phyloP scores from a whole-genome alignment of 306 rosid genomes.

The Castanea crenata region DNA sequence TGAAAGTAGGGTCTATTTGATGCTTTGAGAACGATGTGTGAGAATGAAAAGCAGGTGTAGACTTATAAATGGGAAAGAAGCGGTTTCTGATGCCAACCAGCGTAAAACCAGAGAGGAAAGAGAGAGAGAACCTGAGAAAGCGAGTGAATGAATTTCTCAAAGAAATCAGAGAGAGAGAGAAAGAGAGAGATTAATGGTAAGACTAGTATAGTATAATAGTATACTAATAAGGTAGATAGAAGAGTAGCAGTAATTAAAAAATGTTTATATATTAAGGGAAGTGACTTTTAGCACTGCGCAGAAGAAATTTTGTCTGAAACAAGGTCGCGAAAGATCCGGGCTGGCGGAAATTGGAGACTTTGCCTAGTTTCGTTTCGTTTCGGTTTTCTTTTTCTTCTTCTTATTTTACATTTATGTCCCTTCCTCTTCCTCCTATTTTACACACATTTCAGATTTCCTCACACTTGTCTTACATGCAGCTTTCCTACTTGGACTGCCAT shows the following conservation, averaged over 20 bases:
- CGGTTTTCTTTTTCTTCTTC: background rate
- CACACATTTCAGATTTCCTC: background rate
- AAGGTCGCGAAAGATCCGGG: slow-evolving; percentile 88
- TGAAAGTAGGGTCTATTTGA: background rate
- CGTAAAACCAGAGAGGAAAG: slow-evolving; percentile 38
- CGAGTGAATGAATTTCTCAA: no score
- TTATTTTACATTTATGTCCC: background rate
- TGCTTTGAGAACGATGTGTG: background rate
- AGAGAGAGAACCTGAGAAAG: background rate
- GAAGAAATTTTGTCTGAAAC: slow-evolving; percentile 79
- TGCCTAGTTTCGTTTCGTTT: slow-evolving; percentile 41
- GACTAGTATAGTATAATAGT: no score
- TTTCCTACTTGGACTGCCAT: slow-evolving; percentile 5
- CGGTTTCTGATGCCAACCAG: slow-evolving; percentile 52
- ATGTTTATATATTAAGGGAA: slow-evolving; percentile 8
- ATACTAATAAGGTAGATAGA: background rate
- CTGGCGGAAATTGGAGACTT: slow-evolving; percentile 45
- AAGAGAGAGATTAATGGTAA: background rate
- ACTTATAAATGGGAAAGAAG: slow-evolving; percentile 35
- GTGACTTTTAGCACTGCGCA: slow-evolving; percentile 62
- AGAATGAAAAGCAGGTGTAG: slow-evolving; percentile 18
- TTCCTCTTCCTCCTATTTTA: background rate
- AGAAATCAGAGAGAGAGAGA: background rate
- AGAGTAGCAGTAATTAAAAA: background rate
- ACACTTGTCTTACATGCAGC: slow-evolving; percentile 95